These are phyloP conservation scores for Cubamyces lactineus DNA, from an alignment of 768 basidiomycete species.

Conservation along the genomic window DNA sequence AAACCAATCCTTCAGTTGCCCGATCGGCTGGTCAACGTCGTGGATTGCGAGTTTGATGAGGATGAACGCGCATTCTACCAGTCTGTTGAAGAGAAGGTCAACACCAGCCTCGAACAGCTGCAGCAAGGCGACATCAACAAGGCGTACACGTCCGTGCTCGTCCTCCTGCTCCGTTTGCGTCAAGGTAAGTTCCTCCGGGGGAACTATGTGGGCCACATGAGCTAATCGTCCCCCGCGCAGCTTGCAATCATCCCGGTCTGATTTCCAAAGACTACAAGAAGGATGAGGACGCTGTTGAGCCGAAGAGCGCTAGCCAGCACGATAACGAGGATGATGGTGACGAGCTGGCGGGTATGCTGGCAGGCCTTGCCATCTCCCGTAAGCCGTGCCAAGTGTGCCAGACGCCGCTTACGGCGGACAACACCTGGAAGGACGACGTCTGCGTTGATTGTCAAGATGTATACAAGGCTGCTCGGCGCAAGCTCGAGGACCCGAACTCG, in stretches of 20 bases:
- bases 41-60: slow-evolving; percentile 76
- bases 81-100: slow-evolving; percentile 46
- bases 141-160: slow-evolving; percentile 71
- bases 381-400: slow-evolving; percentile 84
- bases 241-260: slow-evolving; percentile 88
- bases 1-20: slow-evolving; percentile 85
- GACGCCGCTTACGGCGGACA: slow-evolving; percentile 35
- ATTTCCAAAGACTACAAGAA: slow-evolving; percentile 75
- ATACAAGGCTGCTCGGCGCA: slow-evolving; percentile 49
- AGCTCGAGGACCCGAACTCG: slow-evolving; percentile 37
- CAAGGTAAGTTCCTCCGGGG: slow-evolving; percentile 61
- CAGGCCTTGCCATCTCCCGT: slow-evolving; percentile 60
- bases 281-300: slow-evolving; percentile 79
- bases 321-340: slow-evolving; percentile 62
- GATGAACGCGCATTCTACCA: slow-evolving; percentile 83
- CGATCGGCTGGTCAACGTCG: slow-evolving; percentile 64
- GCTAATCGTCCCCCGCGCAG: slow-evolving; percentile 41
- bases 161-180: slow-evolving; percentile 78
- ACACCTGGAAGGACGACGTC: slow-evolving; percentile 45
- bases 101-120: slow-evolving; percentile 60
- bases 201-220: too few relatives aligned
- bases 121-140: slow-evolving; percentile 54
- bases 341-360: slow-evolving; percentile 76
- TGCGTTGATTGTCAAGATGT: slow-evolving; percentile 56
- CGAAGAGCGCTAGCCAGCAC: slow-evolving; percentile 55